Base-by-base conservation (phyloP, 2,329 filamentous ascomycete genomes). In the Boeremia lycopersici region DNA sequence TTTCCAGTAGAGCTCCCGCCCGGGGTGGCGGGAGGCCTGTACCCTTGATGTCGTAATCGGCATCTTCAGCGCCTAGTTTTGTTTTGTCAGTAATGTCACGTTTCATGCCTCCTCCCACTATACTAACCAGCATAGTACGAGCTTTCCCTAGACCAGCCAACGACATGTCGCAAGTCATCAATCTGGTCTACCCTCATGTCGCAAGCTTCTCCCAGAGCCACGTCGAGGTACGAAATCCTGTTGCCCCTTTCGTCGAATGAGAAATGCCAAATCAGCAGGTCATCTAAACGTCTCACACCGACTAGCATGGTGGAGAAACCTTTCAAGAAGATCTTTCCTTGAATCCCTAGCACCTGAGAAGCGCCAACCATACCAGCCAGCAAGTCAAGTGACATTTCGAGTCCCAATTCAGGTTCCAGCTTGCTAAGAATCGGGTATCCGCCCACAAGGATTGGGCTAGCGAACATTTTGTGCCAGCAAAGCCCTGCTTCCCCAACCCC, bases 241-340 rank as follows among this genome's bases (percentile, higher is more conserved):
- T 6, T 6, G 10, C 28, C 33, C 10, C n/a, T 12, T 15, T n/a
- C 13, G 12, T 29, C 25, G 47, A 35, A 19, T 17, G 36, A 17
- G 26, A 23, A 40, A 33, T 77, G 74, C 76, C 74, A 78, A 19
- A 69, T 9, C 6, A 72, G 13, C 3, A 66, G 23, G 12, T 64
- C 49, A 15, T 46, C 52, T 2, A 41, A 30, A 23, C 44, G 47
- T 30, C 58, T 49, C 1, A 62, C 67, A 7, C 70, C 61, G 2
- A 73, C 46, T 9, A 77, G 47, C 60, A 77, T 69, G 0, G 69
- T 63, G 4, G 70, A 72, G 41, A 73, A 76, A 0, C 74, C 74
- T 48, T 77, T 77, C 17, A 77, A 53, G 35, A 70, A 63, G 2
- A 64, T 23, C 6, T 62, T 64, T 0, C 56, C 64, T n/a, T 57